phyloP scores from a whole-genome alignment of 1,139 yeast species.

The Hansenula lynferdii region DNA sequence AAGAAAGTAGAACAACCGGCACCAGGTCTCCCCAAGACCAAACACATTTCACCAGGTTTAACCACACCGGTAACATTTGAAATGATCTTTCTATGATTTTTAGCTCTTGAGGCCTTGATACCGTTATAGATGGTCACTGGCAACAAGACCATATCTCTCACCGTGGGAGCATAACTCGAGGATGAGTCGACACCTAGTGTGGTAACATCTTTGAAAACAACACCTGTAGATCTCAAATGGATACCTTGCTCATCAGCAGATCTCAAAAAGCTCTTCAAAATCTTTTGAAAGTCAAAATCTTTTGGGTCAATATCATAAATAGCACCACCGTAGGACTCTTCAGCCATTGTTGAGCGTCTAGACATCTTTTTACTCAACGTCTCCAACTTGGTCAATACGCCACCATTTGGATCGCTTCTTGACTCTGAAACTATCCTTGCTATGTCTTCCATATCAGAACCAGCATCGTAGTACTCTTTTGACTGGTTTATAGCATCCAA shows the following conservation, averaged over 20 bases:
- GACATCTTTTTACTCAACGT: conserved; percentile 18
- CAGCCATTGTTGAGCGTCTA: conserved; percentile 4
- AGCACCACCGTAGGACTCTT: no score
- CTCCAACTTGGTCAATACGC: conserved; percentile 7
- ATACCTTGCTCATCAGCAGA: conserved; percentile 38
- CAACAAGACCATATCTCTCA: conserved; percentile 41
- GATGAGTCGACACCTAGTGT: conserved; percentile 45
- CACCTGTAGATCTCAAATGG: conserved; percentile 39
- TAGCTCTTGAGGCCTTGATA: conserved; percentile 20
- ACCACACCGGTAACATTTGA: conserved; percentile 36
- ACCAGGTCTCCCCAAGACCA: conserved; percentile 51
- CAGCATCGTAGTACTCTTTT: not conserved
- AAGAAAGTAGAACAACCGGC: conserved; percentile 46
- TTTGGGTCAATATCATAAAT: conserved; percentile 20
- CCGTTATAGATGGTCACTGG: conserved; percentile 32
- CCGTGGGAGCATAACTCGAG: conserved; percentile 42
- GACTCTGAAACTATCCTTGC: conserved; percentile 10
- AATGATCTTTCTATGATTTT: conserved; percentile 31
- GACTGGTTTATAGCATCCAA: no score
- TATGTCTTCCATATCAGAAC: conserved; percentile 5
- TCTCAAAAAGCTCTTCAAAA: conserved; percentile 25
- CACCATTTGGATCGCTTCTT: conserved; percentile 6
- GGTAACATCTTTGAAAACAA: conserved; percentile 39
- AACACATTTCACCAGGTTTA: conserved; percentile 45
- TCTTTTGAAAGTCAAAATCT: conserved; percentile 29